These are phyloP conservation scores for Cytospora chrysosperma DNA, from an alignment of 2,329 filamentous ascomycete species.

Conservation along the genomic window DNA sequence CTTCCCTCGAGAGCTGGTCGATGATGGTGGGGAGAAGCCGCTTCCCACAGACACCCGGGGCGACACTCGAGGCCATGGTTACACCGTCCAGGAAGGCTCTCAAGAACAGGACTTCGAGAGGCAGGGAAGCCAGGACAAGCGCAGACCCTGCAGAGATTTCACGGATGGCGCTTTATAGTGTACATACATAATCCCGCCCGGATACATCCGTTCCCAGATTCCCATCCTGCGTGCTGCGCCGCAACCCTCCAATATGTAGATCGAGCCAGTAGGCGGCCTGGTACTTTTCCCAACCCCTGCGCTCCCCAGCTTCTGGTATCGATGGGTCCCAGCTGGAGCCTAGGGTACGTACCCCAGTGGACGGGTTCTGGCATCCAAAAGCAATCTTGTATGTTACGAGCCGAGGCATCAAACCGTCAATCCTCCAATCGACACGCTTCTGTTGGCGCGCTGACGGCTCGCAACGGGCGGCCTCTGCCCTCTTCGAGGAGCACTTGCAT, in stretches of 20 bases:
- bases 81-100: not conserved
- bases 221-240: not conserved
- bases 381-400: not conserved
- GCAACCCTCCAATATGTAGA: too few species aligned
- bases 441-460: not conserved
- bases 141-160: not conserved
- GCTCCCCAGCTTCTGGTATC: too few species aligned
- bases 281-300: too few species aligned
- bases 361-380: too few species aligned
- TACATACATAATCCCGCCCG: too few species aligned
- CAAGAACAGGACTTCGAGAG: not conserved
- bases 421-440: not conserved
- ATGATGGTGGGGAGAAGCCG: conserved; percentile 25
- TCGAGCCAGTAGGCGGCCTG: not conserved
- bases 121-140: not conserved
- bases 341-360: too few species aligned
- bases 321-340: not conserved
- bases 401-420: not conserved
- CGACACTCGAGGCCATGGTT: not conserved
- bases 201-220: too few species aligned
- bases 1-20: conserved; percentile 22
- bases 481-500: not conserved
- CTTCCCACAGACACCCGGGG: conserved; percentile 8
- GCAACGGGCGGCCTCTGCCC: not conserved
- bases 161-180: not conserved